These are phyloP conservation scores for Cercospora sp. DNA, from an alignment of 2,329 filamentous ascomycete species.

Conservation along the genomic window DNA sequence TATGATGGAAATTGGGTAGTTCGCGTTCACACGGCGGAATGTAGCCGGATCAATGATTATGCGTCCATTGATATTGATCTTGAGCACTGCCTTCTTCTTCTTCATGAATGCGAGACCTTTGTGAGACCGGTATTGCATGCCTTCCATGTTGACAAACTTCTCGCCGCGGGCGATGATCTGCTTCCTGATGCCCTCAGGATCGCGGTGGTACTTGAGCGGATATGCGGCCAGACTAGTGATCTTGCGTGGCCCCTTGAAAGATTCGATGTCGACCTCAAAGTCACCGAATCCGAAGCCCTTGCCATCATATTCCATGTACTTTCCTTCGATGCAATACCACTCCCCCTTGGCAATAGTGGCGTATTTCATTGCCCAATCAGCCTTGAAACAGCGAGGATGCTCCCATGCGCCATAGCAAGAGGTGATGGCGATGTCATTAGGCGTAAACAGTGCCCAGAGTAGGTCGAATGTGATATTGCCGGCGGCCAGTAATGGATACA, in stretches of 20 bases:
- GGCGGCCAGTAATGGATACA: slow-evolving; percentile 76
- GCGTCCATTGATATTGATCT: slow-evolving; percentile 81
- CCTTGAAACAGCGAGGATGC: slow-evolving; percentile 78
- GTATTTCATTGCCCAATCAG: slow-evolving; percentile 73
- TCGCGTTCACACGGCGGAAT: slow-evolving; percentile 81
- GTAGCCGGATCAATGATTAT: slow-evolving; percentile 85
- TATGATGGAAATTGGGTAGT: slow-evolving; percentile 75
- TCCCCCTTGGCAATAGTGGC: slow-evolving; percentile 67
- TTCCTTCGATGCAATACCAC: slow-evolving; percentile 74
- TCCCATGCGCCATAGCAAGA: slow-evolving; percentile 74
- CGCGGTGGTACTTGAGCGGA: slow-evolving; percentile 76
- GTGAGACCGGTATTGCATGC: slow-evolving; percentile 79
- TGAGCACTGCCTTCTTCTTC: slow-evolving; percentile 71
- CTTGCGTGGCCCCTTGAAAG: slow-evolving; percentile 78
- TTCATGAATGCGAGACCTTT: slow-evolving; percentile 84
- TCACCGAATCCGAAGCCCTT: slow-evolving; percentile 78
- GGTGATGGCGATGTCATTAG: slow-evolving; percentile 74
- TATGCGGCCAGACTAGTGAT: slow-evolving; percentile 77
- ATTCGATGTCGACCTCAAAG: slow-evolving; percentile 66
- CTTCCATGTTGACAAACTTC: slow-evolving; percentile 77
- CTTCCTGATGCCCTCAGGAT: slow-evolving; percentile 63
- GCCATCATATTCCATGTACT: slow-evolving; percentile 85
- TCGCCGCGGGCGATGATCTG: slow-evolving; percentile 77
- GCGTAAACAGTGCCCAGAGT: slow-evolving; percentile 86
- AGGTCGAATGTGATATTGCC: slow-evolving; percentile 87